Percentiles rank a stretch among this genome's conserved stretches.
phyloP scores from a whole-genome alignment of 768 basidiomycete genomes.

The Serendipita sp. region DNA sequence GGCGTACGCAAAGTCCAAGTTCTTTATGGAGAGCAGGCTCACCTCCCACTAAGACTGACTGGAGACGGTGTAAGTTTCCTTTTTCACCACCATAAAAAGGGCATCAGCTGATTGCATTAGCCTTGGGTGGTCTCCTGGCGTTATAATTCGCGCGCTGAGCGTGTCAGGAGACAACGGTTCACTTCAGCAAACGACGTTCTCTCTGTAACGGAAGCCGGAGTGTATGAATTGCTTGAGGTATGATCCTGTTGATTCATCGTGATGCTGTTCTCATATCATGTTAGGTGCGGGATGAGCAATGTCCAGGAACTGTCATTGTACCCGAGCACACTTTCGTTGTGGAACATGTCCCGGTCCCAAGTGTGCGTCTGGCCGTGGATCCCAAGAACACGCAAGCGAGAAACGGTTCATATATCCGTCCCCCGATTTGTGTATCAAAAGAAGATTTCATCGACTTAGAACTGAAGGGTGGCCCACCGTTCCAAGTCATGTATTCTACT shows the following conservation, averaged over 20 bases:
- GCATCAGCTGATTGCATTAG: slow-evolving; percentile 25
- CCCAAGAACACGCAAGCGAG: slow-evolving; percentile 25
- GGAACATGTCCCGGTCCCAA: slow-evolving; percentile 66
- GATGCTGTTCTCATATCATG: neutral
- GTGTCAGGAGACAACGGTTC: slow-evolving; percentile 27
- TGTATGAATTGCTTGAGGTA: slow-evolving; percentile 60
- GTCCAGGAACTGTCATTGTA: slow-evolving; percentile 52
- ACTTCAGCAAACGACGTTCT: slow-evolving; percentile 57
- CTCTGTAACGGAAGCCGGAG: slow-evolving; percentile 54
- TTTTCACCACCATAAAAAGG: neutral
- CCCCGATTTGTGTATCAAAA: slow-evolving; percentile 67
- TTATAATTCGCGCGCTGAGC: slow-evolving; percentile 29
- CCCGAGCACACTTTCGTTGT: slow-evolving; percentile 54
- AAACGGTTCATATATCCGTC: slow-evolving; percentile 62
- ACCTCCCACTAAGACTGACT: slow-evolving; percentile 70
- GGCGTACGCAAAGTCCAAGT: slow-evolving; percentile 44
- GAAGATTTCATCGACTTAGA: slow-evolving; percentile 74
- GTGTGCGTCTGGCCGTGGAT: slow-evolving; percentile 40
- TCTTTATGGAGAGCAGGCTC: slow-evolving; percentile 55
- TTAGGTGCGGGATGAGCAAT: slow-evolving; percentile 72
- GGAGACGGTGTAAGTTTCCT: slow-evolving; percentile 62
- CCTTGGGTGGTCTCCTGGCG: slow-evolving; percentile 81
- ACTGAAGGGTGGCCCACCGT: slow-evolving; percentile 79
- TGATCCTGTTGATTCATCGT: slow-evolving; percentile 14
- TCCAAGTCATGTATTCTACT: slow-evolving; percentile 83